phyloP scores from a whole-genome alignment of 768 basidiomycete genomes.

The Mycena latifolia region DNA sequence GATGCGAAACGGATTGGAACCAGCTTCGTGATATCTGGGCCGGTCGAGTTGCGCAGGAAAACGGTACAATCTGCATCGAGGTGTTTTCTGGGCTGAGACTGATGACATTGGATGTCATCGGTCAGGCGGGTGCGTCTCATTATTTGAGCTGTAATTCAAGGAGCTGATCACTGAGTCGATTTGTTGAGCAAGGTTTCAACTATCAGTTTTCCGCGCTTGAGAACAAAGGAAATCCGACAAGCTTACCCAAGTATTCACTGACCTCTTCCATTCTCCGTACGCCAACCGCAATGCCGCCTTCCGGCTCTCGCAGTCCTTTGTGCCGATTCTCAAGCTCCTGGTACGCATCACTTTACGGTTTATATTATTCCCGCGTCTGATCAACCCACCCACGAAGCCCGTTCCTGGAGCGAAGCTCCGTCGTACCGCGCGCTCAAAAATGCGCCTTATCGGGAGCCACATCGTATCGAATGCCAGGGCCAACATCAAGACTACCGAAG shows the following conservation, averaged over 20 bases:
- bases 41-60: neutral
- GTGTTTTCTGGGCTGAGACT: conserved; percentile 8
- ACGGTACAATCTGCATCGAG: conserved; percentile 4
- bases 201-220: conserved; percentile 21
- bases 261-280: conserved; percentile 11
- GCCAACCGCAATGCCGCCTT: neutral
- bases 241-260: conserved; percentile 5
- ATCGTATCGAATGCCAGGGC: conserved; percentile 55
- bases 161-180: neutral
- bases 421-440: conserved; percentile 21
- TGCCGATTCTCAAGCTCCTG: conserved; percentile 17
- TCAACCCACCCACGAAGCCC: neutral
- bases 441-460: conserved; percentile 54
- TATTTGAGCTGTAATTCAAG: neutral
- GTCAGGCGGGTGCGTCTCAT: conserved; percentile 16
- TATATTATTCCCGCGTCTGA: no score
- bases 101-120: conserved; percentile 24
- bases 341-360: conserved; percentile 4
- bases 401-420: neutral
- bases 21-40: conserved; percentile 28
- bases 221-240: conserved; percentile 1
- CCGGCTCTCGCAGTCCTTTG: neutral
- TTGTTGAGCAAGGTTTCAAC: conserved; percentile 17
- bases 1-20: neutral
- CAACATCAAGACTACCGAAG: conserved; percentile 35